Evolutionary conservation across 768 basidiomycete genomes (phyloP), one percentile per base, ranked within the genome.

Genomic region (Serendipita sp.): DNA sequence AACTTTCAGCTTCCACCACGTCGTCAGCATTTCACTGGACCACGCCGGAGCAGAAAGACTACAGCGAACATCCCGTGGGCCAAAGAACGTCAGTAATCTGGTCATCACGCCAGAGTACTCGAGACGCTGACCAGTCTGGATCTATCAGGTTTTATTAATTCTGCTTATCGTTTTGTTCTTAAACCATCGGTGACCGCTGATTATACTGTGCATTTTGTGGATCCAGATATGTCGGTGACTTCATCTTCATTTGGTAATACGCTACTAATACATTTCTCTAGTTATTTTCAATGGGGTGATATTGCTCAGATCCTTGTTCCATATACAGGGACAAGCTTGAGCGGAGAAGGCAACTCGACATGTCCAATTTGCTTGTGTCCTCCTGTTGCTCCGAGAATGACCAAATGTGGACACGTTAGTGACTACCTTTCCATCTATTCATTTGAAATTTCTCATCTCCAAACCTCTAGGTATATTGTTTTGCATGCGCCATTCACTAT

Each of bases 281-380:
- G 93, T 71, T 93, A 88, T 77, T 90, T 95, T 73, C 90, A 93
- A 78, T 96, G 93, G 92, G 83, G 88, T 16, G 91, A 97, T 75
- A 89, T 99, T 70, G 78, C 96, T 7, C 96, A 99, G 75, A 84
- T 99, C 67, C 84, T 98, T 71, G 85, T 98, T 69, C 89, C 93
- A 64, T 89, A 88, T 66, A 81, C 84, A 38, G 16, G 30, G 64
- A 88, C 88, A 64, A 83, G 87, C 45, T 78, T 89, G 63, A 81
- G 85, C 60, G 81, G 79, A 18, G 86, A 84, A 70, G 85, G 84
- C 30, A 79, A 82, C 63, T 85, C 81, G 30, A 84, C 80, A 28
- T 99, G 96, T 75, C 96, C 96, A 2, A 98, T 99, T 67, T 99
- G 96, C 75, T 80, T 99, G 46, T 90, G 91, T 46, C 83, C 89